Evolutionary conservation across 805 yeast species (phyloP).

Genomic region (Candida succiphila): DNA sequence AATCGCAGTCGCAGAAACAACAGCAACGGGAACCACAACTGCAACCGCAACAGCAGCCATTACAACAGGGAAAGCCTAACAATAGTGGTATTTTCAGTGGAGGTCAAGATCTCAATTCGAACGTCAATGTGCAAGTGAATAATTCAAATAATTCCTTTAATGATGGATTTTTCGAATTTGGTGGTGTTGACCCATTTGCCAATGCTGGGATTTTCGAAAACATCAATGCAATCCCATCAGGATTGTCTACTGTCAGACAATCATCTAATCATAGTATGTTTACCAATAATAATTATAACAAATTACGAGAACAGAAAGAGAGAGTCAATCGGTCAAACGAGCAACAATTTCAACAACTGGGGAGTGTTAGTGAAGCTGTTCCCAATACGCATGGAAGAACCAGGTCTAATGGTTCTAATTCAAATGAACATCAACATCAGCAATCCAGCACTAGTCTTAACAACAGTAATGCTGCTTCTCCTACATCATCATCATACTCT

Average conservation of each 20-base stretch:
- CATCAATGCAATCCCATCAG: slow-evolving; percentile 18
- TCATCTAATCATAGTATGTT: slow-evolving; percentile 9
- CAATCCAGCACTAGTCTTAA: too few relatives aligned
- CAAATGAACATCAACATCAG: not conserved
- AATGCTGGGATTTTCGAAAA: slow-evolving; percentile 8
- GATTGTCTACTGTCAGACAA: slow-evolving; percentile 20
- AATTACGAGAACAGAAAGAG: slow-evolving; percentile 21
- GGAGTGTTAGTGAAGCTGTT: not conserved
- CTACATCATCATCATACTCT: not conserved
- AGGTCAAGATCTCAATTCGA: not conserved
- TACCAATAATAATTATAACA: slow-evolving; percentile 16
- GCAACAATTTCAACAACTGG: not conserved
- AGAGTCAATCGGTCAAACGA: slow-evolving; percentile 11
- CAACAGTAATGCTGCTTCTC: not conserved
- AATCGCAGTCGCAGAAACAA: not conserved
- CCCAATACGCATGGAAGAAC: not conserved
- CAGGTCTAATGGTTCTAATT: not conserved
- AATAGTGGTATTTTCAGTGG: not conserved
- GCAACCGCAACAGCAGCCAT: not conserved
- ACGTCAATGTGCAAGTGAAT: not conserved
- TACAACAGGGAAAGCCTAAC: too few relatives aligned
- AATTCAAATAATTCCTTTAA: not conserved
- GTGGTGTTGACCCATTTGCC: not conserved
- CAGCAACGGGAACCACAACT: not conserved
- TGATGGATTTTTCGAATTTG: not conserved